Evolutionary conservation across 805 yeast genomes (phyloP).

Genomic region (Cyberlindnera misumaiensis): DNA sequence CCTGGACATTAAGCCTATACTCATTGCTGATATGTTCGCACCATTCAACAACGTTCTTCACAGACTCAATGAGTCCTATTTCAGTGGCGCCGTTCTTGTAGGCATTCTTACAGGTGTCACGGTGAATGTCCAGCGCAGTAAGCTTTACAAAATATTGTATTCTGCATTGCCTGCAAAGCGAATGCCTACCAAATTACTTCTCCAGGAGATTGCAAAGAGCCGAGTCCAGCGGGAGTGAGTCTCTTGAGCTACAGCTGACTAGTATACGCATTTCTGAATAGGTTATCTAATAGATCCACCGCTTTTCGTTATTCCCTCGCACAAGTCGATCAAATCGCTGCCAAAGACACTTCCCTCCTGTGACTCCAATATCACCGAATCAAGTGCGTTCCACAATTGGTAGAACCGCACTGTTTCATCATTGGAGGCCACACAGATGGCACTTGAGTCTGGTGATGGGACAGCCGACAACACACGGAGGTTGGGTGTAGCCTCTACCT

Average conservation of each 20-base stretch:
- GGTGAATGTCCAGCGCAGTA: slow-evolving; percentile 38
- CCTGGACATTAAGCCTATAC: slow-evolving; percentile 39
- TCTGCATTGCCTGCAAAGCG: slow-evolving; percentile 39
- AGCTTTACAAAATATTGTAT: slow-evolving; percentile 44
- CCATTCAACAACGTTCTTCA: slow-evolving; percentile 37
- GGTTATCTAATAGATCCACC: slow-evolving; percentile 24
- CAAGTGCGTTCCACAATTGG: slow-evolving; percentile 53
- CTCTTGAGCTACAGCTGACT: neutral
- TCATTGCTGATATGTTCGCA: slow-evolving; percentile 36
- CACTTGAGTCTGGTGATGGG: slow-evolving; percentile 53
- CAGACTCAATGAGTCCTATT: slow-evolving; percentile 34
- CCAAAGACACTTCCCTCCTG: slow-evolving; percentile 44
- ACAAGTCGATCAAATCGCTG: slow-evolving; percentile 49
- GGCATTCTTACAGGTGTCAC: slow-evolving; percentile 39
- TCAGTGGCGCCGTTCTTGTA: slow-evolving; percentile 33
- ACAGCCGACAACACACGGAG: slow-evolving; percentile 62
- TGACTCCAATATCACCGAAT: slow-evolving; percentile 29
- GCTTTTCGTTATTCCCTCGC: slow-evolving; percentile 42
- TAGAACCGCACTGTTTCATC: slow-evolving; percentile 76
- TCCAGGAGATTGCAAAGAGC: neutral
- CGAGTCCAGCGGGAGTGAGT: too few species aligned
- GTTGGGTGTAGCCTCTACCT: slow-evolving; percentile 43
- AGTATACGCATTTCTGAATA: neutral
- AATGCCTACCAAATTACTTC: neutral
- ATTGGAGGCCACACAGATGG: slow-evolving; percentile 68